Conservation (phyloP, 2,329 filamentous ascomycete genomes). For the Cordyceps sp. region DNA sequence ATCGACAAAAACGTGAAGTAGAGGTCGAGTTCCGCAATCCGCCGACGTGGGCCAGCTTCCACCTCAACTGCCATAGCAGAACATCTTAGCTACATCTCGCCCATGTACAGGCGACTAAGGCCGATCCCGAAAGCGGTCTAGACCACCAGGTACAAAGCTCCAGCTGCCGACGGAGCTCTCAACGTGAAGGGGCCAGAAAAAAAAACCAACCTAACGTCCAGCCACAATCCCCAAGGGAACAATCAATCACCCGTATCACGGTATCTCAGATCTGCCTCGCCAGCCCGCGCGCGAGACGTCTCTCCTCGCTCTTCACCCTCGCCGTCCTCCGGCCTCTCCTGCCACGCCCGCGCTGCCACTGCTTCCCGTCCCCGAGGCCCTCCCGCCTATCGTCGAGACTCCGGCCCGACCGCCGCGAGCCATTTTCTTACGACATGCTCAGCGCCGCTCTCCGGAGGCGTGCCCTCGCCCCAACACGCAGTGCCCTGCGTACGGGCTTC, state of each 20-base stretch:
- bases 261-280: too few species aligned
- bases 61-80: too few species aligned
- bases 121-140: slow-evolving; percentile 13
- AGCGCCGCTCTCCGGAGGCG: slow-evolving; percentile 47
- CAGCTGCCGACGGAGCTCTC: slow-evolving; percentile 19
- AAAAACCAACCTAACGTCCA: slow-evolving; percentile 16
- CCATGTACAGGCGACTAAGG: background rate
- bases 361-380: background rate
- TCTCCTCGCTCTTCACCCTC: slow-evolving; percentile 5
- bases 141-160: slow-evolving; percentile 10
- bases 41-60: too few species aligned
- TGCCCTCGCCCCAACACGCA: slow-evolving; percentile 33
- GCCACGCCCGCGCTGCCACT: background rate
- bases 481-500: slow-evolving; percentile 32
- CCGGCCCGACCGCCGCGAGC: slow-evolving; percentile 2
- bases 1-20: too few species aligned
- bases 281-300: too few species aligned
- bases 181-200: slow-evolving; percentile 11
- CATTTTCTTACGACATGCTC: slow-evolving; percentile 32
- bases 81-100: too few species aligned
- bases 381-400: background rate
- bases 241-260: too few species aligned
- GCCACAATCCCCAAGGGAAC: too few species aligned
- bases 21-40: too few species aligned
- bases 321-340: too few species aligned